Percentiles rank a stretch among this genome's conserved stretches.
These are phyloP conservation scores for Phytophthora kernoviae DNA, from an alignment of 352 stramenopile genomes.

Conservation along the genomic window DNA sequence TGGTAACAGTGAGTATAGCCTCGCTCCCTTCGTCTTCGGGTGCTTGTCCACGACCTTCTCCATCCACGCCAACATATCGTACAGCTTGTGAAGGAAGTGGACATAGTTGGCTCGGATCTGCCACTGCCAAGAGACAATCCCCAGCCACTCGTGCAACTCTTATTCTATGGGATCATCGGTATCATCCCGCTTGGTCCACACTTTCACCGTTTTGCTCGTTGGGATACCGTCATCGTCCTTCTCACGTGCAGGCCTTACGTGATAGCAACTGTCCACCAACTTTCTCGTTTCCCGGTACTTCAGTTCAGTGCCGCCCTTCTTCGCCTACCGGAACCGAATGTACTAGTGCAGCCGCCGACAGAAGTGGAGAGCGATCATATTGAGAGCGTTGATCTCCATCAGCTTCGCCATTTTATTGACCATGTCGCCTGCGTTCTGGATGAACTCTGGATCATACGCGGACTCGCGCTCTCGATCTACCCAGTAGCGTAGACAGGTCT, in stretches of 20 bases:
- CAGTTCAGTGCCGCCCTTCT: neutral
- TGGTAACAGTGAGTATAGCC: slow-evolving; percentile 17
- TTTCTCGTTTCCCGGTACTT: neutral
- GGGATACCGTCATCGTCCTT: neutral
- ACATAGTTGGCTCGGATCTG: neutral
- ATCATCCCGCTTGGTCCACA: slow-evolving; percentile 10
- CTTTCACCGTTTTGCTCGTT: neutral
- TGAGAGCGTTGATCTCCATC: slow-evolving; percentile 14
- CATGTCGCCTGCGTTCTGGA: neutral
- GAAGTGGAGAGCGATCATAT: slow-evolving; percentile 20
- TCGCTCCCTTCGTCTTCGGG: slow-evolving; percentile 9
- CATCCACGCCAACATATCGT: slow-evolving; percentile 12
- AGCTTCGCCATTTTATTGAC: slow-evolving; percentile 2
- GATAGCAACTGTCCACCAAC: slow-evolving; percentile 10
- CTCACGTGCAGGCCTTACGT: neutral
- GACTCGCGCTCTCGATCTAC: neutral
- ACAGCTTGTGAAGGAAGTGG: slow-evolving; percentile 16
- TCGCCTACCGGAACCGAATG: slow-evolving; percentile 5
- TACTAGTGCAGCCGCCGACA: slow-evolving; percentile 15
- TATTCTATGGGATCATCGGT: slow-evolving; percentile 5
- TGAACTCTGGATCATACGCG: slow-evolving; percentile 1
- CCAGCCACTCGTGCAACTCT: slow-evolving; percentile 8
- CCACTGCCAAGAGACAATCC: slow-evolving; percentile 7
- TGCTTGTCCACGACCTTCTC: slow-evolving; percentile 10
- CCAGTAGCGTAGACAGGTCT: slow-evolving; percentile 13